phyloP scores from a whole-genome alignment of 2,329 filamentous ascomycete species.

The Fusarium mexicanum region DNA sequence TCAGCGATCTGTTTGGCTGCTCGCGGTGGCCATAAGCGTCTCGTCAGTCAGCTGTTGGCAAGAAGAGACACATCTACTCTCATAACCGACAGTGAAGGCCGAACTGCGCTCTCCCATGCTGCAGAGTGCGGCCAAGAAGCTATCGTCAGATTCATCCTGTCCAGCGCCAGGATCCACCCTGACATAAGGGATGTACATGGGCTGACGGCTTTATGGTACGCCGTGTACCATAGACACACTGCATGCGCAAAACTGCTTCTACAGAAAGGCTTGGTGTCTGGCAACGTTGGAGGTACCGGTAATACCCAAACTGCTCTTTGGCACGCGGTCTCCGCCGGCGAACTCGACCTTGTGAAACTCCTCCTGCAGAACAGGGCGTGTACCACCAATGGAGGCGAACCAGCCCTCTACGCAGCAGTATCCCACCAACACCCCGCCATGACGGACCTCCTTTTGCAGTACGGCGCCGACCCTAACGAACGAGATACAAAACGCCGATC shows the following conservation, averaged over 20 bases:
- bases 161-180: not conserved
- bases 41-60: not conserved
- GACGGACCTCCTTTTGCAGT: rapidly evolving
- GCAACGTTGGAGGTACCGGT: not conserved
- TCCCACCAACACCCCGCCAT: rapidly evolving
- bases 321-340: not conserved
- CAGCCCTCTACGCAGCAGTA: not conserved
- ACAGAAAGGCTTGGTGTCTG: not conserved
- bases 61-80: conserved; percentile 1
- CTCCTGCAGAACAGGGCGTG: not conserved
- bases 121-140: not conserved
- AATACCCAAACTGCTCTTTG: not conserved
- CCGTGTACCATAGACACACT: rapidly evolving
- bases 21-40: not conserved
- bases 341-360: not conserved
- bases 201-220: not conserved
- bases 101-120: conserved; percentile 2
- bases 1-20: not conserved
- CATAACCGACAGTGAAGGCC: not conserved
- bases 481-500: not conserved
- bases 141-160: not conserved
- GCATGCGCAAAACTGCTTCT: not conserved
- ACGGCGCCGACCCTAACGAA: not conserved
- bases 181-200: not conserved
- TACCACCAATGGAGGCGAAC: not conserved